Base-by-base conservation (phyloP, 1,139 yeast genomes). In the Protomyces inundatus region DNA sequence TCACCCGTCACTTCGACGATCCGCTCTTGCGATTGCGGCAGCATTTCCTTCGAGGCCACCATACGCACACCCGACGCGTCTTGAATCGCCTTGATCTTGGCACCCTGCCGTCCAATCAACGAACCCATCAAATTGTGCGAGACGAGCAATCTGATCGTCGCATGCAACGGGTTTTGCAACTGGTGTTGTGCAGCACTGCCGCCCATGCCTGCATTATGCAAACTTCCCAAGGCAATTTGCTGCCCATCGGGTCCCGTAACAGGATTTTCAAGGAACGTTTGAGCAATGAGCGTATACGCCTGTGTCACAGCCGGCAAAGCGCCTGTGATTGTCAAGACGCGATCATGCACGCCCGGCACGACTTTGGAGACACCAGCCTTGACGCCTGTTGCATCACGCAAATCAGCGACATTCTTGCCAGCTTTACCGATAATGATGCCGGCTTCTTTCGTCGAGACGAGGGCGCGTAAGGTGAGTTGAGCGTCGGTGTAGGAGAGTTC, bases 121-220 rank as follows among this genome's bases (percentile, higher is more conserved):
- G 96, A 86, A 54, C 97, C 97, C 85, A 90, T 86, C 75, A 90
- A 96, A 67, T 86, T 81, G 76, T 90, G 90, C 56, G 96, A 91
- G 67, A 90, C 81, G 67, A 91, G 79, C 62, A 90, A 78, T 71
- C 97, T 81, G 70, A 90, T 76, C 52, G 84, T 80, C 36, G 62
- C 87, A 80, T 23, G 76, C 32, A 42, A 72, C 9, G 59, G 14
- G 36, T 51, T 37, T 14, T 54, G 36, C 23, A 23, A 23, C 23
- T 23, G 23, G 10, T 42, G 48, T 14, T 42, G 48, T 57, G 32
- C 70, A 56, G 39, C 45, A 10, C 61, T 57, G 32, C 61, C 40
- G 12, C 54, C 36, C 23, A 69, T 66, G 30, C 64, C 66, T 30
- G 73, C 67, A 37, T 39, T 30, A 16, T 42, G 48, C 32, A 42